Evolutionary conservation across 2,329 filamentous ascomycete genomes (phyloP).

Genomic region (Aspergillus thermomutatus): DNA sequence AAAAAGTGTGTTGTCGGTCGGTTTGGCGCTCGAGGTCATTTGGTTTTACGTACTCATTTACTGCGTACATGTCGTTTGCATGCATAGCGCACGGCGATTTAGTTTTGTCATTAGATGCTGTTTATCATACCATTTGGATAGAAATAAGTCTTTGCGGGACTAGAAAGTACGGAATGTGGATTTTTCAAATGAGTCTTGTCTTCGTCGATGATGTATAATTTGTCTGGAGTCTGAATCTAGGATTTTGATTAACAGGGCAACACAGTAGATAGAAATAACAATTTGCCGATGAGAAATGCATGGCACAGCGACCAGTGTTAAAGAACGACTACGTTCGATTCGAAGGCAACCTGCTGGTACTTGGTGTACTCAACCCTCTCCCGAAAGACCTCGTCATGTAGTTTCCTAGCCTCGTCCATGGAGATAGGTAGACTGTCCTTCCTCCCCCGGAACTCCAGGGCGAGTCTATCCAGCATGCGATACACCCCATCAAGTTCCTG

Average conservation of each 20-base stretch:
- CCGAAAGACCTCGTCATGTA: slow-evolving; percentile 24
- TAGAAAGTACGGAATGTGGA: not conserved
- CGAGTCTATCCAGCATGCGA: slow-evolving; percentile 14
- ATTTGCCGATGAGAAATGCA: not conserved
- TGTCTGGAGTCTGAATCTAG: not conserved
- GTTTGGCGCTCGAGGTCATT: slow-evolving; percentile 6
- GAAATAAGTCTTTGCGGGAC: not conserved
- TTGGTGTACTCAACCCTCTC: slow-evolving; percentile 23
- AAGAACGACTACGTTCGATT: slow-evolving; percentile 24
- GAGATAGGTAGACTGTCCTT: slow-evolving; percentile 30
- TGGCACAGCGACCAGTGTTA: not conserved
- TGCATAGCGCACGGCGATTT: slow-evolving; percentile 24
- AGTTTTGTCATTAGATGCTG: slow-evolving; percentile 1
- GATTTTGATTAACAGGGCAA: not conserved
- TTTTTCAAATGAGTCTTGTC: not conserved
- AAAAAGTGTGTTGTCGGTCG: not conserved
- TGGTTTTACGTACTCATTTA: not conserved
- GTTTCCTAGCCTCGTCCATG: slow-evolving; percentile 37
- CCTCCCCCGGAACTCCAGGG: slow-evolving; percentile 18
- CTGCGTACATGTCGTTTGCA: slow-evolving; percentile 14
- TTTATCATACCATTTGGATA: not conserved
- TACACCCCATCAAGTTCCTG: slow-evolving; percentile 15
- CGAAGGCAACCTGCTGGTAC: slow-evolving; percentile 30
- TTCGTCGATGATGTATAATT: not conserved
- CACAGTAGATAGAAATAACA: not conserved